Conservation (phyloP, 2,329 filamentous ascomycete genomes). For the Penicillium italicum region DNA sequence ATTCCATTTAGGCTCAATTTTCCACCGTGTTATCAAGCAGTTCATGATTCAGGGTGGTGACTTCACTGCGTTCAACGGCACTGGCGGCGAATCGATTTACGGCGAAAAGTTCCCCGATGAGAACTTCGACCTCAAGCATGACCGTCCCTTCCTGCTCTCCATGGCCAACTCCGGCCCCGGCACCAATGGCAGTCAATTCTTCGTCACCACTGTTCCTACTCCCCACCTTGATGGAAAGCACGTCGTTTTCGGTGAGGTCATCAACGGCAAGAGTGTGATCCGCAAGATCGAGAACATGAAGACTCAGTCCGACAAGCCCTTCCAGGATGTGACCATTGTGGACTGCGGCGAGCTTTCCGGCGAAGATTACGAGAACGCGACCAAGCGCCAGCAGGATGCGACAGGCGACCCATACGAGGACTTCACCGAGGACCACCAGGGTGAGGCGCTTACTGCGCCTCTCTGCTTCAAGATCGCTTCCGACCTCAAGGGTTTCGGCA, state of each 20-base stretch:
- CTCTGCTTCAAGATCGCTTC: constrained; percentile 74
- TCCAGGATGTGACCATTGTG: constrained; percentile 66
- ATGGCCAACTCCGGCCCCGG: constrained; percentile 97
- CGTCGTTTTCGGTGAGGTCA: constrained; percentile 92
- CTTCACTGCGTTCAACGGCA: constrained; percentile 92
- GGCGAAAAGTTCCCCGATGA: constrained; percentile 96
- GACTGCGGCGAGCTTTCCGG: constrained; percentile 84
- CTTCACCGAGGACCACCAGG: constrained; percentile 77
- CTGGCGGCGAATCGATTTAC: constrained; percentile 95
- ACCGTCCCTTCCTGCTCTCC: constrained; percentile 86
- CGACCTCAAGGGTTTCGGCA: constrained; percentile 87
- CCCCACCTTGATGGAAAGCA: constrained; percentile 95
- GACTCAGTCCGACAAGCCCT: constrained; percentile 75
- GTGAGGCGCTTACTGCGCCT: constrained; percentile 60
- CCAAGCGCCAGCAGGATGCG: constrained; percentile 67
- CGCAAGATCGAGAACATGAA: constrained; percentile 83
- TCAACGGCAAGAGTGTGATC: constrained; percentile 86
- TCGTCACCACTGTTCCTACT: constrained; percentile 92
- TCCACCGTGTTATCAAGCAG: constrained; percentile 96
- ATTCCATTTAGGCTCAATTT: constrained; percentile 61
- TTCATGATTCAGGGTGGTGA: constrained; percentile 99
- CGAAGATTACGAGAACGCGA: constrained; percentile 63
- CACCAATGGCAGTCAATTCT: constrained; percentile 98
- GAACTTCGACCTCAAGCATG: constrained; percentile 89
- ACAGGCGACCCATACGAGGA: constrained; percentile 93